These are phyloP conservation scores for Schizosaccharomyces lindneri DNA, from an alignment of 805 yeast species.

Conservation along the genomic window DNA sequence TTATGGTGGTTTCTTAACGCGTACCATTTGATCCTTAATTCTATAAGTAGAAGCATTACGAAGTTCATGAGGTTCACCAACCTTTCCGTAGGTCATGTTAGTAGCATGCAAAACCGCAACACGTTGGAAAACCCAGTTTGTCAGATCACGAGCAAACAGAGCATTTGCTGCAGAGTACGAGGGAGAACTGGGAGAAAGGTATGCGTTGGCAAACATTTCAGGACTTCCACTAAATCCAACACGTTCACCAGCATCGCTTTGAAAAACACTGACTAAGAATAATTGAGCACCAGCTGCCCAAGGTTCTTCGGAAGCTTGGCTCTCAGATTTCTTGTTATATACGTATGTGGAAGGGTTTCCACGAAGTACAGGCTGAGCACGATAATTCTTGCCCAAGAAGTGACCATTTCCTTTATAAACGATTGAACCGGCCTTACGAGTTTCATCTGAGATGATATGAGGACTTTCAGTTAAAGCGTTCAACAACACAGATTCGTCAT, in stretches of 20 bases:
- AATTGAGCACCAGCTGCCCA: slow-evolving; percentile 76
- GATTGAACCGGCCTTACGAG: slow-evolving; percentile 7
- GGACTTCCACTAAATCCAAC: slow-evolving; percentile 57
- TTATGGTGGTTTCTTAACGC: background rate
- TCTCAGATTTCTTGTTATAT: slow-evolving; percentile 22
- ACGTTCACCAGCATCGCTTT: slow-evolving; percentile 57
- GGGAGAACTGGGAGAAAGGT: slow-evolving; percentile 7
- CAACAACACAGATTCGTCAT: slow-evolving; percentile 4
- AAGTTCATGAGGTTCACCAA: background rate
- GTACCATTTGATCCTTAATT: slow-evolving; percentile 38
- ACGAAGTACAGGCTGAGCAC: slow-evolving; percentile 41
- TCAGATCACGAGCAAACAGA: slow-evolving; percentile 21
- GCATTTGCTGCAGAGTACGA: slow-evolving; percentile 10
- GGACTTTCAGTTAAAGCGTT: background rate
- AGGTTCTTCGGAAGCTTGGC: slow-evolving; percentile 17
- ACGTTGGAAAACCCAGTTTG: slow-evolving; percentile 54
- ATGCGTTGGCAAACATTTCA: slow-evolving; percentile 23
- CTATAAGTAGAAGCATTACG: slow-evolving; percentile 26
- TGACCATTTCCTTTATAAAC: slow-evolving; percentile 37
- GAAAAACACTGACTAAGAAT: slow-evolving; percentile 49
- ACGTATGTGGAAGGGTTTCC: slow-evolving; percentile 39
- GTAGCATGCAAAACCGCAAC: slow-evolving; percentile 20
- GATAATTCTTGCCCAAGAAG: slow-evolving; percentile 39
- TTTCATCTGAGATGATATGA: slow-evolving; percentile 5
- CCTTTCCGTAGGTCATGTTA: background rate